phyloP scores from a whole-genome alignment of 768 basidiomycete genomes.

The Tylopilus rubrobrunneus region DNA sequence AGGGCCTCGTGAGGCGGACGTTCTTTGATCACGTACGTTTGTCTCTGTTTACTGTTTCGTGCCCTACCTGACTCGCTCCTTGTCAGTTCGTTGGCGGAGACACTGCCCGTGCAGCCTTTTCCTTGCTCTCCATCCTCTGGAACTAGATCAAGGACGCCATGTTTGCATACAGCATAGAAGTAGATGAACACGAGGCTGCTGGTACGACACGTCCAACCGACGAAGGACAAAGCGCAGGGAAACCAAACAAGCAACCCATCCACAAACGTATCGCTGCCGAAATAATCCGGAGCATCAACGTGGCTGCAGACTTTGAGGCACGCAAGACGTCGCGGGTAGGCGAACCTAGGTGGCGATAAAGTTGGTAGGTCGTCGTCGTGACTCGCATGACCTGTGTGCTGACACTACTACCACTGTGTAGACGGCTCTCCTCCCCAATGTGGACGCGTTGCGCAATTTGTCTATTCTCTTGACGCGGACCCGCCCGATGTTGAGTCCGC shows the following conservation, averaged over 20 bases:
- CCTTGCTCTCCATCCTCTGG: conserved; percentile 60
- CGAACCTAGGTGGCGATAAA: conserved; percentile 86
- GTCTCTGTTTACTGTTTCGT: background rate
- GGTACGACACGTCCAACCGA: conserved; percentile 13
- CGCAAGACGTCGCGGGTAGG: conserved; percentile 33
- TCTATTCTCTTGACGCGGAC: conserved; percentile 54
- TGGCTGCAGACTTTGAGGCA: conserved; percentile 77
- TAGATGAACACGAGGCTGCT: conserved; percentile 55
- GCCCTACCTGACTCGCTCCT: background rate
- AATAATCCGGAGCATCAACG: conserved; percentile 71
- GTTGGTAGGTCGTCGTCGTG: conserved; percentile 44
- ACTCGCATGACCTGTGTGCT: background rate
- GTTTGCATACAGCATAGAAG: conserved; percentile 85
- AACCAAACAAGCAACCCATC: conserved; percentile 26
- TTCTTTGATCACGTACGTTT: conserved; percentile 75
- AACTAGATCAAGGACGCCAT: conserved; percentile 68
- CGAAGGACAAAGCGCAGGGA: background rate
- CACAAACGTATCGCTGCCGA: conserved; percentile 71
- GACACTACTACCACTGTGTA: conserved; percentile 23
- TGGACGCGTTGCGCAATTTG: conserved; percentile 54
- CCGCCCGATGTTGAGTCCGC: conserved; percentile 30
- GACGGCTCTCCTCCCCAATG: conserved; percentile 69
- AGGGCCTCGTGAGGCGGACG: conserved; percentile 67
- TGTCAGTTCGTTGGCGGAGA: conserved; percentile 86
- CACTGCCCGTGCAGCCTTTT: conserved; percentile 64